Evolutionary conservation across 2,329 filamentous ascomycete genomes (phyloP), one percentile per base, ranked within the genome.

Genomic region (Exserohilum turcica): DNA sequence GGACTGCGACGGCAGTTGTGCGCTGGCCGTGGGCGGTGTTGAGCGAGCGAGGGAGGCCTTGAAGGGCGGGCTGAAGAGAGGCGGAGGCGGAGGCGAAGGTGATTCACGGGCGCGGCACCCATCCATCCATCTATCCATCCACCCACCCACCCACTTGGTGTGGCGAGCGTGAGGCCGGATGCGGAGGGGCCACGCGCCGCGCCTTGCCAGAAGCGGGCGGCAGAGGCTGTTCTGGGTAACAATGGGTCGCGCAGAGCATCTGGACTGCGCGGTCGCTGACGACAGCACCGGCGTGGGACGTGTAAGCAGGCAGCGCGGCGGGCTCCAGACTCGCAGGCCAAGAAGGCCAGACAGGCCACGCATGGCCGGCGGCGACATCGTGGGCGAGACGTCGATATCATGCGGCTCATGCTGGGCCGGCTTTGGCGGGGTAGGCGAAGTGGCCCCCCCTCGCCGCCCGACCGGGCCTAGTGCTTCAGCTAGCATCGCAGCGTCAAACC

Each of bases 161-260:
- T 36, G 24, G 38, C 38, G 38, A 21, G 28, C 38, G 6, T 28
- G 38, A 9, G 10, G n/a, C 38, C 24, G 27, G 27, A 43, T 24
- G 47, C 31, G 56, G 60, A 56, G 51, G 54, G 52, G 48, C 59
- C 44, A 45, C 38, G 16, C 38, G 13, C 16, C 16, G 13, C 12
- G 38, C 47, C 40, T 49, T 21, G 24, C 50, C 46, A 19, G 28
- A 47, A 43, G 16, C 33, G 46, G 46, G 8, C 9, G 36, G 31
- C 33, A 38, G 12, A 19, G 18, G 39, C 35, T 36, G 44, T 7
- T 49, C 29, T 51, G 43, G 39, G 49, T 51, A 44, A 57, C 54
- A 6, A 24, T 9, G 12, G n/a, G 28, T 28, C 9, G 18, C 16
- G 16, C 18, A 10, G 18, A 13, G 16, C 38, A 18, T 40, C 38